Evolutionary conservation across 2,329 filamentous ascomycete species (phyloP), one percentile per base, ranked within the genome.

Genomic region (Aureobasidium pullulans): DNA sequence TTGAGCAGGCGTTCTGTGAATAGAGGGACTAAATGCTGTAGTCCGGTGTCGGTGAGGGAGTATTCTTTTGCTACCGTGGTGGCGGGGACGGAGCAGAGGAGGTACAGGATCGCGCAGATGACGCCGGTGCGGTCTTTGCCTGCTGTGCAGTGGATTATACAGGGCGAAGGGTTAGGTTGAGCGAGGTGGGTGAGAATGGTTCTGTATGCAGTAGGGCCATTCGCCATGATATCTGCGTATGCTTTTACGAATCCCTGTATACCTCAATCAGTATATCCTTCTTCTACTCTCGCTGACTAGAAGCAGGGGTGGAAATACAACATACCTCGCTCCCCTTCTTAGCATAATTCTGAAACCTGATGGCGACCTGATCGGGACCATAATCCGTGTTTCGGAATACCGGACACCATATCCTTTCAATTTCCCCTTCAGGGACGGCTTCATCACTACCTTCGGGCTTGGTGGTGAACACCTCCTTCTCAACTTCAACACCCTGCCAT

Each of bases 51-150:
- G 0, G 86, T 89, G 9, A 89, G 74, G 15, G 79, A 75, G 69
- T 91, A 92, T 70, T 92, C 88, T 9, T 79, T 71, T 0, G 85
- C 86, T n/a, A 89, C 79, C 4, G 72, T 69, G 36, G 81, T 75
- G 63, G 84, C 79, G 1, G 77, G 71, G 0, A 89, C 84, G 4
- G 84, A 84, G 8, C 84, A 84, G 31, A 90, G 76, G 29, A 80
- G 73, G 40, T 90, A 76, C 8, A 91, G 69, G 42, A 92, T 66
- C 3, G 86, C 88, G 50, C 83, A 81, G 46, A 90, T 73, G 4
- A 91, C 79, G 2, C 88, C 88, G 0, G 88, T 91, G 44, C 88
- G 79, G 70, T 92, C 88, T 72, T 92, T 92, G 11, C 88, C 88
- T 0, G 86, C 87, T 0, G 87, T 88, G 71, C 88, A 91, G 68